Evolutionary conservation across 371 early-diverging fungal species (phyloP), one percentile per base, ranked within the genome.

Genomic region (Nosema muscidifuracis): DNA sequence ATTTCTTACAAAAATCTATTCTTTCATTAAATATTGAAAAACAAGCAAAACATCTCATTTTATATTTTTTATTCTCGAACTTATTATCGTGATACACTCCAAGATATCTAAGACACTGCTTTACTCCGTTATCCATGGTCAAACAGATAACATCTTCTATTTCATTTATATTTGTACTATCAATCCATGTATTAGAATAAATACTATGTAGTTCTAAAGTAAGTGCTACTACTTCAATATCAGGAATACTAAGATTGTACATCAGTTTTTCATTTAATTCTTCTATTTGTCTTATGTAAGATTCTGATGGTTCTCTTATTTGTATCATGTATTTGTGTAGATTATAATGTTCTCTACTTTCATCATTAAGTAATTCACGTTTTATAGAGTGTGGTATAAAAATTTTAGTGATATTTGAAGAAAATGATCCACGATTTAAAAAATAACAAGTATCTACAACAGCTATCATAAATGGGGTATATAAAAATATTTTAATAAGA

Each of bases 401-500:
- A 28, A 72, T 75, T 28, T 77, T 57, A 10, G 30, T 50, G 31
- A 67, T 67, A 13, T 73, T 61, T 24, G 68, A 44, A 18, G 36
- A 36, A 13, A 57, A 34, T 22, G 82, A 1, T 18, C 36, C 55
- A 50, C 61, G 61, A 16, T 63, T 44, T 33, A 81, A 71, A 22
- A 81, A 34, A 51, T 43, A 72, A 31, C 71, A 69, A 12, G 82
- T 76, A 56, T 81, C 82, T 64, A 81, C 65, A 24, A 81, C 76
- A 28, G 76, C 80, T 42, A 76, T 42, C 77, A 74, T 80, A 16
- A 20, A n/a, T n/a, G n/a, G 71, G 36, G 60, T 34, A 47, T 20
- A 53, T 51, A 47, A 47, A 12, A 12, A 47, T n/a, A 47, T n/a
- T n/a, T n/a, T n/a, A n/a, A n/a, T n/a, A n/a, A n/a, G n/a, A n/a